Conservation (phyloP, 768 basidiomycete species). For the Tricholoma terreum region DNA sequence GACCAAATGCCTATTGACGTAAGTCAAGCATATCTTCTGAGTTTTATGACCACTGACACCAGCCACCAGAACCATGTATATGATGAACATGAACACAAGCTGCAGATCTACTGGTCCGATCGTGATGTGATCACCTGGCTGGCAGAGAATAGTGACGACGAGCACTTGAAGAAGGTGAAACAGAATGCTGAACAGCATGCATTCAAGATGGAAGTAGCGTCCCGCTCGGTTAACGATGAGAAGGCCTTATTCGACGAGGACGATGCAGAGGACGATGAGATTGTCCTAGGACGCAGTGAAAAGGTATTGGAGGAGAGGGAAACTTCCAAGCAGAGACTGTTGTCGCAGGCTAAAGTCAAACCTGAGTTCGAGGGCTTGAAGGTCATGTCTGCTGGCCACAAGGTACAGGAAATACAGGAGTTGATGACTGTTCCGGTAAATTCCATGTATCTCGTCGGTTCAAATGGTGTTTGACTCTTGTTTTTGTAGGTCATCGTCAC, state of each 20-base stretch:
- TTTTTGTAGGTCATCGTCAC: conserved; percentile 81
- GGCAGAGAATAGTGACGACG: conserved; percentile 93
- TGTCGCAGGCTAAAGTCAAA: conserved; percentile 72
- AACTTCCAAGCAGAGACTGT: conserved; percentile 71
- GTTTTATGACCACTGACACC: conserved; percentile 15
- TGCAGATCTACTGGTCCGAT: conserved; percentile 95
- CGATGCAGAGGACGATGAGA: conserved; percentile 79
- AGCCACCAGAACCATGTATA: conserved; percentile 81
- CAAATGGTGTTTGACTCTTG: conserved; percentile 5
- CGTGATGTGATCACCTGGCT: conserved; percentile 94
- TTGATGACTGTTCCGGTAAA: conserved; percentile 90
- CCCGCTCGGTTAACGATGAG: conserved; percentile 83
- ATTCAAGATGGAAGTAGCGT: conserved; percentile 86
- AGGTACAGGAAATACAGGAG: conserved; percentile 92
- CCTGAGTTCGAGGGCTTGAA: conserved; percentile 85
- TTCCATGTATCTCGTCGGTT: conserved; percentile 13
- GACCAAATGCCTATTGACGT: conserved; percentile 99
- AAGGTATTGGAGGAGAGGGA: conserved; percentile 39
- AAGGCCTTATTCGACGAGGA: conserved; percentile 87
- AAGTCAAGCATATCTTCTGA: conserved; percentile 25
- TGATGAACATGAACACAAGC: conserved; percentile 89
- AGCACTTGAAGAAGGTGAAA: conserved; percentile 92
- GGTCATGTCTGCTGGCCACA: conserved; percentile 73
- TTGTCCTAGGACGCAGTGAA: conserved; percentile 35
- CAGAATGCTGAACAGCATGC: conserved; percentile 90